phyloP scores from a whole-genome alignment of 495 filamentous ascomycete species.

The Parathielavia appendiculata region DNA sequence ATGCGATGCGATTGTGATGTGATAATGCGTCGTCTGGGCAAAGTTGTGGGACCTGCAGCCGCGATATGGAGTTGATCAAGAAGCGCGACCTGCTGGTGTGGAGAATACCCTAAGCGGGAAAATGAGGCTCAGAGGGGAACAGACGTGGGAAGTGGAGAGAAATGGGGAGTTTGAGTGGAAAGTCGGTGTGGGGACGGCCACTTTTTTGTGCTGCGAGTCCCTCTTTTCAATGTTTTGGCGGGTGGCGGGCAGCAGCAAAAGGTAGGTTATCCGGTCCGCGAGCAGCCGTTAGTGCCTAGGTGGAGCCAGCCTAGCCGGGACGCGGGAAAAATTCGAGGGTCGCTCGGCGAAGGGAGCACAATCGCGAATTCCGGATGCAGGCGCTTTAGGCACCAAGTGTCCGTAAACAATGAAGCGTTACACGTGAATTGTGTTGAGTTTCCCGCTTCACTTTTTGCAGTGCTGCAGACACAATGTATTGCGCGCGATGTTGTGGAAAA shows the following conservation, averaged over 20 bases:
- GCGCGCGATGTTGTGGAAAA: conserved; percentile 6
- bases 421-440: conserved; percentile 6
- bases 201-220: conserved; percentile 29
- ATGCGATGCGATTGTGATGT: conserved; percentile 15
- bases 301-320: conserved; percentile 18
- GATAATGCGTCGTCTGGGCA: conserved; percentile 15
- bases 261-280: conserved; percentile 23
- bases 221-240: conserved; percentile 27
- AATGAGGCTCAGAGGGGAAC: conserved; percentile 35
- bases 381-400: background rate
- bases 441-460: conserved; percentile 5
- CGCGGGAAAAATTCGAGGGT: conserved; percentile 24
- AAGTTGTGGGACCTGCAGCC: conserved; percentile 21
- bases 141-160: conserved; percentile 36
- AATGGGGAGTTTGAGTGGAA: conserved; percentile 35
- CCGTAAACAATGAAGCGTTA: conserved; percentile 8
- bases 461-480: conserved; percentile 2
- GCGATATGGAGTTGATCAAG: conserved; percentile 21
- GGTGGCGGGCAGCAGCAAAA: conserved; percentile 21
- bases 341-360: background rate
- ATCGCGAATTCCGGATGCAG: background rate
- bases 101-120: conserved; percentile 32
- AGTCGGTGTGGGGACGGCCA: conserved; percentile 31
- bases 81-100: conserved; percentile 25
- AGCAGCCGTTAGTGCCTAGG: conserved; percentile 25